Evolutionary conservation across 2,329 filamentous ascomycete genomes (phyloP).

Genomic region (Harringtonia aguacate): DNA sequence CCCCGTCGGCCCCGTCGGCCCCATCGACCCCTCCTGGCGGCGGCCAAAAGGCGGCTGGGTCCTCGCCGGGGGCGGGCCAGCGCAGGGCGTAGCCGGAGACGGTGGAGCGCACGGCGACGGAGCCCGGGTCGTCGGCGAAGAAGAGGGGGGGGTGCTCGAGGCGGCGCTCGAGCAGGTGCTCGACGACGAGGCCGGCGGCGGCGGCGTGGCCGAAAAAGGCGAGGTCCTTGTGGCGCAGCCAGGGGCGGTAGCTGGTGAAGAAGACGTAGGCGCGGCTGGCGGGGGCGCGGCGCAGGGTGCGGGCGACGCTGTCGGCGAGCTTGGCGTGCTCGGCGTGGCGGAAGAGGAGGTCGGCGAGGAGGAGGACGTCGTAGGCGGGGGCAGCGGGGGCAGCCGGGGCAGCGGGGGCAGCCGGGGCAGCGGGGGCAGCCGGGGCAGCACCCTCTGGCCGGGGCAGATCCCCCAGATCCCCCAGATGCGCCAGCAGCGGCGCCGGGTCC

Average conservation of each 20-base stretch:
- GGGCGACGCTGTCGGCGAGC: slow-evolving; percentile 59
- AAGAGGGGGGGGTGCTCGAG: slow-evolving; percentile 72
- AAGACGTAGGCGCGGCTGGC: slow-evolving; percentile 68
- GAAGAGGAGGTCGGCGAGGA: slow-evolving; percentile 84
- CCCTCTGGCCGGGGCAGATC: slow-evolving; percentile 2
- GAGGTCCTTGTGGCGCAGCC: slow-evolving; percentile 76
- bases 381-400: no score
- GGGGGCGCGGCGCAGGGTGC: slow-evolving; percentile 47
- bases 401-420: no score
- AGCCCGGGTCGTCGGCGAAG: slow-evolving; percentile 82
- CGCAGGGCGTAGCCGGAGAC: slow-evolving; percentile 68
- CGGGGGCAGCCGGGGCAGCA: no score
- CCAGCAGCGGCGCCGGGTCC: slow-evolving; percentile 45
- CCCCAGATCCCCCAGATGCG: slow-evolving; percentile 41
- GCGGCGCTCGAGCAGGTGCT: slow-evolving; percentile 69
- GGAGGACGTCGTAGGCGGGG: slow-evolving; percentile 64
- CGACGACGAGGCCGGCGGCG: slow-evolving; percentile 61
- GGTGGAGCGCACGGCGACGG: slow-evolving; percentile 69
- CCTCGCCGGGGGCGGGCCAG: slow-evolving; percentile 40
- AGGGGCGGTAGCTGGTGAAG: slow-evolving; percentile 89
- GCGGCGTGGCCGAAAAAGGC: slow-evolving; percentile 73
- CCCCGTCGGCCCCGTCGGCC: neutral
- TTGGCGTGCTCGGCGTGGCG: slow-evolving; percentile 80
- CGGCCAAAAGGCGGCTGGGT: slow-evolving; percentile 9
- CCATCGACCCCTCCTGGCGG: slow-evolving; percentile 3